Conservation (phyloP, 2,329 filamentous ascomycete species). For the Hortaea werneckii region DNA sequence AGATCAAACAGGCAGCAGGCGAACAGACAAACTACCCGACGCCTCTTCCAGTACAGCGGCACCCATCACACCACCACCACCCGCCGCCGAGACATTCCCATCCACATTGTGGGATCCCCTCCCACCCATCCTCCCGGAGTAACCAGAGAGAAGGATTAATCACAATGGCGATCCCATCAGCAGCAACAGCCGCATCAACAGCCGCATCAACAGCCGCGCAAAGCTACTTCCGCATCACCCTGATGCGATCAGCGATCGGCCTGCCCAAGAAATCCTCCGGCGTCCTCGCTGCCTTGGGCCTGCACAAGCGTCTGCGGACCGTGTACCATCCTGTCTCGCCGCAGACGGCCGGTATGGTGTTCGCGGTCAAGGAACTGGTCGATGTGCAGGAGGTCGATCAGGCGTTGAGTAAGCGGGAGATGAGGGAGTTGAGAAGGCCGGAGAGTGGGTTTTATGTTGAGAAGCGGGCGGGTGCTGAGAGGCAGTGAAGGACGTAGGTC, state of each 20-base stretch:
- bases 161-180: not conserved
- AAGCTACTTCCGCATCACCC: conserved; percentile 80
- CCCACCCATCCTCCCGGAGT: no score
- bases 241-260: conserved; percentile 81
- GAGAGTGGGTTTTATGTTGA: conserved; percentile 76
- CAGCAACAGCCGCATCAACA: conserved; percentile 1
- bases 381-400: conserved; percentile 66
- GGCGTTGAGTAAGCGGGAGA: conserved; percentile 53
- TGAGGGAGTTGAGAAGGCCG: conserved; percentile 61
- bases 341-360: conserved; percentile 78
- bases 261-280: conserved; percentile 66
- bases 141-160: no score
- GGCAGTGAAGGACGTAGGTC: not conserved
- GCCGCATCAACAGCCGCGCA: not conserved
- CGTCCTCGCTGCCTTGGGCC: conserved; percentile 73
- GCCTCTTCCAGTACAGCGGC: not conserved
- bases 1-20: no score
- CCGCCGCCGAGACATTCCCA: not conserved
- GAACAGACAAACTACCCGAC: no score
- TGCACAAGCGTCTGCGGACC: conserved; percentile 73
- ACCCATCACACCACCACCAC: not conserved
- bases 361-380: conserved; percentile 89
- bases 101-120: not conserved
- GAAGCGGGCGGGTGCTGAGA: conserved; percentile 30
- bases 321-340: conserved; percentile 81